A percentile compares a stretch with the other conserved stretches of the same genome.
Conservation (phyloP, 345 rosid species). For the Salix exigua region DNA sequence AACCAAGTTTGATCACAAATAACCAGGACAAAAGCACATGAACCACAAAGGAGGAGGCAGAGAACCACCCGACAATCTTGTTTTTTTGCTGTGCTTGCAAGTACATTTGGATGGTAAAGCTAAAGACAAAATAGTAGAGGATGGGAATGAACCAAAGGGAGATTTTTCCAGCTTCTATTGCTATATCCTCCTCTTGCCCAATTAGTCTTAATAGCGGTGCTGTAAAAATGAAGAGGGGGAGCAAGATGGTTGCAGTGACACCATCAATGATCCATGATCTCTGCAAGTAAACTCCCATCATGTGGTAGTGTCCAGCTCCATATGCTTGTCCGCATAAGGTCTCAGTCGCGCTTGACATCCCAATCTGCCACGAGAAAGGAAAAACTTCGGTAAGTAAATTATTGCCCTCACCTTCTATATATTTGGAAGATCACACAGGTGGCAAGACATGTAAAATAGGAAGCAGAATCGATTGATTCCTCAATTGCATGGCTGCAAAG, state of each 20-base stretch:
- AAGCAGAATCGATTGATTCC: no score
- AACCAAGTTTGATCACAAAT: constrained; percentile 18
- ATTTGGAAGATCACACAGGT: constrained; percentile 47
- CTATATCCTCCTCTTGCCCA: background rate
- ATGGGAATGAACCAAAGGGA: constrained; percentile 14
- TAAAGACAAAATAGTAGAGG: background rate
- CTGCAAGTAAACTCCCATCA: constrained; percentile 36
- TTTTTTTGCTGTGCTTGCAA: constrained; percentile 40
- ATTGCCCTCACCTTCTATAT: background rate
- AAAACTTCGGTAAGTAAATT: background rate
- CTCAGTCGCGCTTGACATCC: constrained; percentile 42
- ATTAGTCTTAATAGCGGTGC: background rate
- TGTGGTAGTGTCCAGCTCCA: constrained; percentile 33
- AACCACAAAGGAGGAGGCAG: constrained; percentile 12
- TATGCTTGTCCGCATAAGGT: constrained; percentile 43
- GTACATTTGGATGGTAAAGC: constrained; percentile 28
- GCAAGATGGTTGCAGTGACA: constrained; percentile 2
- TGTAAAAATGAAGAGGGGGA: constrained; percentile 17
- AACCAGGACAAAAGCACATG: constrained; percentile 39
- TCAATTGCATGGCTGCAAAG: no score
- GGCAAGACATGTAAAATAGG: constrained; percentile 30
- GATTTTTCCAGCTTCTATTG: constrained; percentile 5
- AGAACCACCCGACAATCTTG: constrained; percentile 29
- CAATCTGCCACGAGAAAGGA: constrained; percentile 21
- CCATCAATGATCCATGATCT: constrained; percentile 20